These are phyloP conservation scores for Populus trichocarpa DNA, from an alignment of 441 rosid species.

Conservation along the genomic window DNA sequence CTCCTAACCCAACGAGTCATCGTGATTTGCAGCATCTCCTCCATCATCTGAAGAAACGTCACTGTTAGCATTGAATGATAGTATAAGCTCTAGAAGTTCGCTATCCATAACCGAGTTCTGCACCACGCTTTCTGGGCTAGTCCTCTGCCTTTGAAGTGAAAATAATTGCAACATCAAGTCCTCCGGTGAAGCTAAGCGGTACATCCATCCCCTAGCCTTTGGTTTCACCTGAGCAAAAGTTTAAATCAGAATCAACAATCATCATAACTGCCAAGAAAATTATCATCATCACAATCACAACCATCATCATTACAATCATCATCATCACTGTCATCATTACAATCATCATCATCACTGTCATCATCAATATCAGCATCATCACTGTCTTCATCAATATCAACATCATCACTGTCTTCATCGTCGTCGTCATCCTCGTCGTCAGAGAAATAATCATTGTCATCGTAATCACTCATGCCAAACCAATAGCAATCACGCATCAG, in stretches of 20 bases:
- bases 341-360: constrained; percentile 2
- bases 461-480: constrained; percentile 29
- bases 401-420: constrained; percentile 10
- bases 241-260: constrained; percentile 27
- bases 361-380: constrained; percentile 10
- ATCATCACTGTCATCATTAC: neutral
- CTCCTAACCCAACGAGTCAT: constrained; percentile 43
- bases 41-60: constrained; percentile 35
- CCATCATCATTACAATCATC: constrained; percentile 5
- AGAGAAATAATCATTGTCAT: constrained; percentile 19
- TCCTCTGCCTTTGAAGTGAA: constrained; percentile 42
- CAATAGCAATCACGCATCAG: constrained; percentile 25
- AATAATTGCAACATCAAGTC: constrained; percentile 65
- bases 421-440: constrained; percentile 16
- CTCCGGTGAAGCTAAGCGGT: constrained; percentile 44
- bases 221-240: constrained; percentile 61
- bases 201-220: constrained; percentile 56
- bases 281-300: constrained; percentile 9
- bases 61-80: constrained; percentile 38
- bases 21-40: constrained; percentile 35
- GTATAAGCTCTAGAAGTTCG: constrained; percentile 48
- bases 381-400: constrained; percentile 17
- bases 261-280: constrained; percentile 16
- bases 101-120: constrained; percentile 40
- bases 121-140: constrained; percentile 30